Evolutionary conservation across 108 stramenopile species (phyloP).

Genomic region (Seminavis robusta): DNA sequence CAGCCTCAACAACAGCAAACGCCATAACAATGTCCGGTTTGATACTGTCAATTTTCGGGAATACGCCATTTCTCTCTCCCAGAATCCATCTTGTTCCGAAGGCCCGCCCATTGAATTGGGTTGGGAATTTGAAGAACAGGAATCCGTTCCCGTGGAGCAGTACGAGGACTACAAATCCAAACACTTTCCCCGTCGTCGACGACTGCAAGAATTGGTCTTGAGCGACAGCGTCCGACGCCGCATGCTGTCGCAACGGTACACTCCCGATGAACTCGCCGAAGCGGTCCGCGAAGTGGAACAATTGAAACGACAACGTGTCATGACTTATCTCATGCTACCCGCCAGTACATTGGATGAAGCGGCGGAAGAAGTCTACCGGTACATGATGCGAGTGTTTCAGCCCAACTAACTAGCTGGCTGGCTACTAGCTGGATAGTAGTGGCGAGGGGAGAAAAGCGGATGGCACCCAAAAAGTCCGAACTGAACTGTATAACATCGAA

Average conservation of each 20-base stretch:
- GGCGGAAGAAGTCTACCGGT: conserved; percentile 21
- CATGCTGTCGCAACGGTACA: conserved; percentile 37
- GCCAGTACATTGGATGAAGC: conserved; percentile 25
- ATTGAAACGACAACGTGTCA: conserved; percentile 31
- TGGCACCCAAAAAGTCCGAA: no score
- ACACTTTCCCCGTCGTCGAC: conserved; percentile 23
- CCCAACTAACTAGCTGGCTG: no score
- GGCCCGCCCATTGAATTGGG: conserved; percentile 55
- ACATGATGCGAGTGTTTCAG: no score
- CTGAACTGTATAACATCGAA: no score
- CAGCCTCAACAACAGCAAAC: conserved; percentile 26
- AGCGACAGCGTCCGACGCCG: conserved; percentile 32
- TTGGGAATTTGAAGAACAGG: conserved; percentile 50
- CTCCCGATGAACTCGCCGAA: conserved; percentile 23
- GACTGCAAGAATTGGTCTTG: conserved; percentile 32
- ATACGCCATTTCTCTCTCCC: conserved; percentile 48
- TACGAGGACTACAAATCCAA: conserved; percentile 15
- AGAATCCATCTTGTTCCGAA: conserved; percentile 55
- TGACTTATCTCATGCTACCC: conserved; percentile 37
- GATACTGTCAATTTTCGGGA: conserved; percentile 41
- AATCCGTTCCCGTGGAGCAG: conserved; percentile 24
- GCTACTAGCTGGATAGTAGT: no score
- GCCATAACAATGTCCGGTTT: conserved; percentile 52
- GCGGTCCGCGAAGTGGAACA: conserved; percentile 42
- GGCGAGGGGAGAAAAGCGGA: no score